Conservation (phyloP, 495 filamentous ascomycete species). For the Tuber calosporum region DNA sequence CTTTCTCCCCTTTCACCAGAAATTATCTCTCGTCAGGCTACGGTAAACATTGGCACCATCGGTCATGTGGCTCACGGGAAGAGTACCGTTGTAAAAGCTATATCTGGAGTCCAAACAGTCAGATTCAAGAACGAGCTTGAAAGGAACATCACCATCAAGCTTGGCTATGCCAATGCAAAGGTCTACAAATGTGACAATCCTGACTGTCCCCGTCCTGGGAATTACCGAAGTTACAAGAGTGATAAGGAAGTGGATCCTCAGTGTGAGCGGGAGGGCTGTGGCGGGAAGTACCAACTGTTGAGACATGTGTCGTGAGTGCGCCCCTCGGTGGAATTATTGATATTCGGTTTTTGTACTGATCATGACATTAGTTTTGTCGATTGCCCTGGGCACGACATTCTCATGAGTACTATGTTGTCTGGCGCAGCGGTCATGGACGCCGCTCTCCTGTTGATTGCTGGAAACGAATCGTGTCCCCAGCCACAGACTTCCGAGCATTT, state of each 20-base stretch:
- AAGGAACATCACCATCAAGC: conserved; percentile 98
- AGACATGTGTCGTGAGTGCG: conserved; percentile 76
- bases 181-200: conserved; percentile 96
- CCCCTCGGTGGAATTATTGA: not conserved
- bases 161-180: conserved; percentile 98
- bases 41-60: conserved; percentile 98
- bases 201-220: conserved; percentile 85
- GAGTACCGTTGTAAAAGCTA: conserved; percentile 96
- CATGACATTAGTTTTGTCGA: conserved; percentile 69
- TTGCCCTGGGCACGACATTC: conserved; percentile 99
- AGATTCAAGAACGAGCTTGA: conserved; percentile 99
- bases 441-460: conserved; percentile 88
- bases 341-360: conserved; percentile 21
- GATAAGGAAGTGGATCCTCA: conserved; percentile 95
- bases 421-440: conserved; percentile 99
- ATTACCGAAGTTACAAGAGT: conserved; percentile 95
- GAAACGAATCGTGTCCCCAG: conserved; percentile 97
- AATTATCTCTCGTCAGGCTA: conserved; percentile 93
- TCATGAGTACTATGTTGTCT: conserved; percentile 99
- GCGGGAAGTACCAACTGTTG: conserved; percentile 71
- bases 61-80: conserved; percentile 98
- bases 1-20: conserved; percentile 85
- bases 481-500: conserved; percentile 99
- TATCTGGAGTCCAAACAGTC: conserved; percentile 96
- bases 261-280: conserved; percentile 88